Evolutionary conservation across 768 basidiomycete species (phyloP), one percentile per base, ranked within the genome.

Genomic region (Amanita fuliginea): DNA sequence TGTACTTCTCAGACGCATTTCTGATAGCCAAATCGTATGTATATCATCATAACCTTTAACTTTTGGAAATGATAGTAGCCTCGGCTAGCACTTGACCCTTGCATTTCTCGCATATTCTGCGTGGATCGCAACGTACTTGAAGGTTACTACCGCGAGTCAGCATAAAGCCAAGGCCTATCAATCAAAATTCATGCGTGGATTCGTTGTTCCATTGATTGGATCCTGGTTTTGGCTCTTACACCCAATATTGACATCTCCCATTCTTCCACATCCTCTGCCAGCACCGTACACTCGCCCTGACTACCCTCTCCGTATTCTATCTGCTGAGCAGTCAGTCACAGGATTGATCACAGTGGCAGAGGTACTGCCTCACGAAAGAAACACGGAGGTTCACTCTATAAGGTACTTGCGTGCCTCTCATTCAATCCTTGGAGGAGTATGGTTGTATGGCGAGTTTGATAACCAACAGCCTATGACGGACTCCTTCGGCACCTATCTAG

Each of bases 331-430:
- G 49, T 86, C 86, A 16, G 63, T 75, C n/a, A 94, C 89, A 1
- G 93, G 93, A 1, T 68, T 83, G 11, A 78, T 97, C 30, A 76
- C 85, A 2, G 92, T 96, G 6, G 93, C 80, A 24, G 88, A 97
- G 57, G 66, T 75, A 35, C 58, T 77, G 3, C 69, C 75, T 33
- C 72, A 68, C 3, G n/a, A n/a, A n/a, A n/a, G n/a, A n/a, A 60
- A 62, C 49, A 60, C 61, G 47, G 54, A 67, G 8, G 57, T 77
- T 55, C 72, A 78, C 53, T 78, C 77, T 22, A 62, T 75, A 19
- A 73, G 81, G 46, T 83, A 80, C 56, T 64, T 83, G 44, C 78
- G 81, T 18, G 81, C 74, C 19, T 76, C 76, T 6, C 81, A 83
- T 61, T 82, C 81, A 6, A 68, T 83, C 42, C 63, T 83, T 21